Evolutionary conservation across 2,329 filamentous ascomycete species (phyloP), one percentile per base, ranked within the genome.

Genomic region (Phialophora expanda): DNA sequence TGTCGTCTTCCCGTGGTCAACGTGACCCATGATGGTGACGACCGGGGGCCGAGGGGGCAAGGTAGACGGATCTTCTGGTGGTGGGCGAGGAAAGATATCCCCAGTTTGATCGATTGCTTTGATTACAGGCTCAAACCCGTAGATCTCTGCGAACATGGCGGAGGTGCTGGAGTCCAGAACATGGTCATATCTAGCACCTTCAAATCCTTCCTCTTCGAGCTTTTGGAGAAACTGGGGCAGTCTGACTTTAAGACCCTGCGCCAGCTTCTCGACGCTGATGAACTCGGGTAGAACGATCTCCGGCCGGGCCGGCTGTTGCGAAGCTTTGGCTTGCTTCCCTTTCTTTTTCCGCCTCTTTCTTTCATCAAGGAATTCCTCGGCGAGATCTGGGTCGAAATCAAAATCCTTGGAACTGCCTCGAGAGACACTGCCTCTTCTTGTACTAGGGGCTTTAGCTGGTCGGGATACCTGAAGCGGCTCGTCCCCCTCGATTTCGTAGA

Each of bases 11-110:
- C 95, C 95, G 77, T 99, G 95, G 76, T 99, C 96, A 73, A 99
- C 95, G 71, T 99, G 95, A 2, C 95, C 95, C 96, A 99, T 99
- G 74, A 99, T 99, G 0, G 96, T 98, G 46, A 99, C 93, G 41
- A 99, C 92, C 0, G 95, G 96, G 7, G 95, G 94, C 17, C 96
- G 87, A 38, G 82, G 78, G 1, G 93, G 92, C 7, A 97, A 78
- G 11, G 61, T 20, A 0, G 90, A 87, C 56, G 82, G 85, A 76
- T 94, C 91, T 73, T 88, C 88, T 8, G 87, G 86, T 28, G 84
- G 80, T 1, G 92, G 89, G 11, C 89, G 86, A 26, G 90, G 85
- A 67, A 85, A 85, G 46, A 99, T 79, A 76, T 99, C 94, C 53
- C 87, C 82, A 1, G 80, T 76, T 55, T 89, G 87, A 20, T 89